Conservation (phyloP, 495 filamentous ascomycete species). For the Daldinia bambusicola region DNA sequence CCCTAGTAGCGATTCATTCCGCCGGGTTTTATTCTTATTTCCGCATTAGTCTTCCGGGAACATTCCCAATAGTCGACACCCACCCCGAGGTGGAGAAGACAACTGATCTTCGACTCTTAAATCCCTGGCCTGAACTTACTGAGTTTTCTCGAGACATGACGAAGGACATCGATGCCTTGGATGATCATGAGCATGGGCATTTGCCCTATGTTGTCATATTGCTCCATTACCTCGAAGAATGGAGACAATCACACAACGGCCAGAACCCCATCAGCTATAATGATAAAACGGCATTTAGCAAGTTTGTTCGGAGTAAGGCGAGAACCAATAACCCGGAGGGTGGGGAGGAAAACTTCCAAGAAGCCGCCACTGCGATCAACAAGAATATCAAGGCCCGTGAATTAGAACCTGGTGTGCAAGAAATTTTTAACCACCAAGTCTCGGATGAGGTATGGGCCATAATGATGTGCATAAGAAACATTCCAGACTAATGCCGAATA, state of each 20-base stretch:
- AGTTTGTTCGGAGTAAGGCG: conserved; percentile 70
- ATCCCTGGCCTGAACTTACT: conserved; percentile 86
- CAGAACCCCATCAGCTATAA: conserved; percentile 77
- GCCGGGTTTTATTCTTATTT: conserved; percentile 91
- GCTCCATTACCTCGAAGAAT: conserved; percentile 84
- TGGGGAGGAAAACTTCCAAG: conserved; percentile 96
- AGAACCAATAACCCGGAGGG: conserved; percentile 83
- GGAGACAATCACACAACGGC: conserved; percentile 78
- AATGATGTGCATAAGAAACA: conserved; percentile 30
- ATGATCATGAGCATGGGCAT: conserved; percentile 89
- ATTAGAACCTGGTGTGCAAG: conserved; percentile 72
- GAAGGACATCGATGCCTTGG: conserved; percentile 71
- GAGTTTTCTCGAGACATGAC: conserved; percentile 71
- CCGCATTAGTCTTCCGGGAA: conserved; percentile 74
- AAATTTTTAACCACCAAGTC: conserved; percentile 76
- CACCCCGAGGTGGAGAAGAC: conserved; percentile 90
- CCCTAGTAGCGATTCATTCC: conserved; percentile 84
- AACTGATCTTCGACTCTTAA: conserved; percentile 84
- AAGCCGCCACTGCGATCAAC: conserved; percentile 86
- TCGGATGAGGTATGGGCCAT: conserved; percentile 54
- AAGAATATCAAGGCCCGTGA: conserved; percentile 74
- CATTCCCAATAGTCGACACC: conserved; percentile 95
- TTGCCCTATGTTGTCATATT: conserved; percentile 88
- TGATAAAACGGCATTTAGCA: conserved; percentile 86
- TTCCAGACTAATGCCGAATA: conserved; percentile 41